Evolutionary conservation across 192 early-diverging fungal species (phyloP), one percentile per base, ranked within the genome.

Genomic region (Lobosporangium transversale): DNA sequence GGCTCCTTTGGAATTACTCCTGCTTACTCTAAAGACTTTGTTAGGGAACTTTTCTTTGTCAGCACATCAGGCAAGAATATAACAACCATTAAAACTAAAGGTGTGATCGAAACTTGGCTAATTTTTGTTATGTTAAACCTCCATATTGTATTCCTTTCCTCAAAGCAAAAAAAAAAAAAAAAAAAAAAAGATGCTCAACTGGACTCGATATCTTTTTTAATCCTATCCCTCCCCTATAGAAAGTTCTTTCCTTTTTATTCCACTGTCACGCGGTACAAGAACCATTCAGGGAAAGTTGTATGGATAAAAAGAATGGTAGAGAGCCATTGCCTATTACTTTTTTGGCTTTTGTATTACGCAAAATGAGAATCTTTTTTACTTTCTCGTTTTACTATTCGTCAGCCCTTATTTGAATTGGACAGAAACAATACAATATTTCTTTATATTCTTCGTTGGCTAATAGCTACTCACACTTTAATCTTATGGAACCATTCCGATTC

Each of bases 401-500:
- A n/a, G n/a, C n/a, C n/a, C n/a, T n/a, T n/a, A n/a, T n/a, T n/a
- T n/a, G n/a, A n/a, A n/a, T n/a, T n/a, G n/a, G n/a, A n/a, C n/a
- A n/a, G n/a, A n/a, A n/a, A n/a, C n/a, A n/a, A n/a, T n/a, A n/a
- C n/a, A n/a, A n/a, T n/a, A n/a, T n/a, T n/a, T n/a, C n/a, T n/a
- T n/a, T n/a, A n/a, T n/a, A n/a, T n/a, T n/a, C n/a, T n/a, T n/a
- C 45, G 15, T 8, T 14, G 5, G n/a, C 6, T 48, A 20, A 8
- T 18, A 8, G 8, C 23, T 10, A 52, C 27, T 29, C 3, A 27
- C 7, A 35, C n/a, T 35, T n/a, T 35, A 30, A 54, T 35, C 32
- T 40, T 32, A 29, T 30, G 53, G 53, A 54, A 35, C 31, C 14
- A 35, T 35, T 54, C 53, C 53, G 53, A 54, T 54, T 54, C 53